Evolutionary conservation across 441 rosid genomes (phyloP), one percentile per base, ranked within the genome.

Genomic region (Metrosideros polymorpha): DNA sequence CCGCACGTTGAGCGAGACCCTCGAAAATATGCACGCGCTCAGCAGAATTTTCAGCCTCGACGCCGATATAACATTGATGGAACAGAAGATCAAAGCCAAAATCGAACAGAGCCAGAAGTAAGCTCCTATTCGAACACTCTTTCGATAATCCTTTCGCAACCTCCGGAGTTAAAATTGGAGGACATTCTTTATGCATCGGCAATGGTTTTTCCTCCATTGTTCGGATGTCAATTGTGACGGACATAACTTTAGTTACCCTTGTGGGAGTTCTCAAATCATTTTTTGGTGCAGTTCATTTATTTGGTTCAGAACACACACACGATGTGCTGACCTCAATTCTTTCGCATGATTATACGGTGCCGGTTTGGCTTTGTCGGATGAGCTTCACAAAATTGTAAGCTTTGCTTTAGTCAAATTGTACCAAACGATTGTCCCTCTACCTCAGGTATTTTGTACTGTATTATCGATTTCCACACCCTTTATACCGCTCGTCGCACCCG

Each of bases 161-260:
- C 89, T 55, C 59, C 12, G 55, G 84, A 77, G 71, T 76, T 84
- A 84, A 83, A 90, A 90, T 91, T 87, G 90, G 91, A 86, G 89
- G 89, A 88, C 85, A 87, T 49, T 85, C 87, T 89, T 87, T 22
- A 39, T 22, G 47, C 79, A 71, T 71, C 79, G 7, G 79, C 79
- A 22, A 71, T 71, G 79, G 79, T 71, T 71, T 35, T 39, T 39
- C 6, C 79, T n/a, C 79, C 79, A 22, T 66, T 39, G 79, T 66
- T 10, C 27, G 0, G 79, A 66, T 66, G 47, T 66, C 27, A 14
- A 22, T 19, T 35, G 9, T 1, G n/a, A 71, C 19, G 77, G 45
- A 35, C 27, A 10, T 2, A 22, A 12, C 79, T 66, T 12, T 27
- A 25, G 30, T 4, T 14, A 25, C 61, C 61, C 29, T 55, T 12